Base-by-base conservation (phyloP, 2,329 filamentous ascomycete species). In the Leptographium galeiforme region DNA sequence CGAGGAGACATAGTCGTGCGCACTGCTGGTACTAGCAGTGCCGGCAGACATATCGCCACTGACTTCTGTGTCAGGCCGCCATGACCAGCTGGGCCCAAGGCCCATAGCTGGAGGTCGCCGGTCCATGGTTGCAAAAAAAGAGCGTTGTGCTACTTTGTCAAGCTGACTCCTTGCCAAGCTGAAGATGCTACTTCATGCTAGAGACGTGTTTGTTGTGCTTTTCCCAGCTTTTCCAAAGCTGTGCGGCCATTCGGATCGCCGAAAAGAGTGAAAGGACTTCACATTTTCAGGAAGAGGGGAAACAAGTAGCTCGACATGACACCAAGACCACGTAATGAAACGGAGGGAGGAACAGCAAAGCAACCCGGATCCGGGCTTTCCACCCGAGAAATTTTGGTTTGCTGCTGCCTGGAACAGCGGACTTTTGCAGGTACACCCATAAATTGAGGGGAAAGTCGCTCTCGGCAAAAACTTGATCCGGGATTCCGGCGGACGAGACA, bases 61-160 rank as follows among this genome's bases (percentile, higher is more conserved):
- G 10, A 13, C 34, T 2, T 18, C 39, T 14, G 30, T 7, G 8
- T 49, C 39, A 13, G 18, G 13, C 16, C 30, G 18, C 51, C 55
- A 55, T n/a, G 51, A 46, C 57, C 57, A 55, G 49, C 52, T 39
- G 8, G 57, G 46, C 14, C 13, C 43, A 43, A 34, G 30, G 25
- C 33, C 18, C 3, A 16, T 10, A 2, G 14, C 25, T 34, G 54
- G 48, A n/a, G 50, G 36, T 18, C 47, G 56, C 19, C 51, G 25
- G 19, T 56, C 52, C 56, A 57, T 57, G 4, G 34, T 46, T 40
- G 16, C 6, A 8, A 16, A 38, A 47, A 46, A 7, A 33, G 48
- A 25, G 14, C n/a, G n/a, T 14, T 48, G 30, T 34, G 16, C 30
- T 48, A 8, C 12, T 12, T 18, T 48, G 10, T 44, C 30, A n/a